Percentiles rank a stretch among this genome's conserved stretches.
These are phyloP conservation scores for Metroxylon sagu DNA, from an alignment of 176 grass and related monocot species.

Conservation along the genomic window DNA sequence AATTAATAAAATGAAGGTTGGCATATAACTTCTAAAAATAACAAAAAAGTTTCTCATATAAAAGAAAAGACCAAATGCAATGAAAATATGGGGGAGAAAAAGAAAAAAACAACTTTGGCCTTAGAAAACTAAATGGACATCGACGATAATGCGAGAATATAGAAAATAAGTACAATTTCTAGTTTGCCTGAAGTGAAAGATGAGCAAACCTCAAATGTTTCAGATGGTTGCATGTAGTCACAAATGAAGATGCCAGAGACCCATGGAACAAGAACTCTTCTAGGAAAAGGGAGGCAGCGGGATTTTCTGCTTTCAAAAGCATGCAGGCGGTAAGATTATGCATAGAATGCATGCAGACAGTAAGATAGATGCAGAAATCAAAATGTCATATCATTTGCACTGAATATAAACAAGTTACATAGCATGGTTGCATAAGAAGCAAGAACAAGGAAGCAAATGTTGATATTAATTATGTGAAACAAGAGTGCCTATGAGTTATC, in stretches of 20 bases:
- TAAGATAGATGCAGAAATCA: neutral
- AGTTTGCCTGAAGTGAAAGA: slow-evolving; percentile 8
- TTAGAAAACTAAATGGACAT: neutral
- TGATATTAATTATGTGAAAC: too few species aligned
- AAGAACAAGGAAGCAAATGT: too few species aligned
- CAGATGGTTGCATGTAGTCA: slow-evolving; percentile 71
- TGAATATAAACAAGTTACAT: too few species aligned
- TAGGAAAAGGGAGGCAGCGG: slow-evolving; percentile 56
- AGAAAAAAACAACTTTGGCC: too few species aligned
- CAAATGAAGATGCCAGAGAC: slow-evolving; percentile 44
- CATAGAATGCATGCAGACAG: neutral
- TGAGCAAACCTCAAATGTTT: slow-evolving; percentile 51
- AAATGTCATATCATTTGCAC: neutral
- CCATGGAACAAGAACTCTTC: slow-evolving; percentile 84
- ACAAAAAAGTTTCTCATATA: too few species aligned
- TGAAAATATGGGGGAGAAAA: too few species aligned
- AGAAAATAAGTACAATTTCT: neutral
- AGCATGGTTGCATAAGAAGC: too few species aligned
- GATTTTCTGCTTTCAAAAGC: slow-evolving; percentile 46
- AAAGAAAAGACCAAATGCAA: too few species aligned
- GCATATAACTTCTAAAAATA: too few species aligned
- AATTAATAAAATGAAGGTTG: too few species aligned
- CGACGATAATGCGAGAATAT: neutral
- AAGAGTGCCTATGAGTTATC: too few species aligned
- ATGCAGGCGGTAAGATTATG: slow-evolving; percentile 6